Conservation (phyloP, 352 stramenopile species). For the Aphanomyces invadans region DNA sequence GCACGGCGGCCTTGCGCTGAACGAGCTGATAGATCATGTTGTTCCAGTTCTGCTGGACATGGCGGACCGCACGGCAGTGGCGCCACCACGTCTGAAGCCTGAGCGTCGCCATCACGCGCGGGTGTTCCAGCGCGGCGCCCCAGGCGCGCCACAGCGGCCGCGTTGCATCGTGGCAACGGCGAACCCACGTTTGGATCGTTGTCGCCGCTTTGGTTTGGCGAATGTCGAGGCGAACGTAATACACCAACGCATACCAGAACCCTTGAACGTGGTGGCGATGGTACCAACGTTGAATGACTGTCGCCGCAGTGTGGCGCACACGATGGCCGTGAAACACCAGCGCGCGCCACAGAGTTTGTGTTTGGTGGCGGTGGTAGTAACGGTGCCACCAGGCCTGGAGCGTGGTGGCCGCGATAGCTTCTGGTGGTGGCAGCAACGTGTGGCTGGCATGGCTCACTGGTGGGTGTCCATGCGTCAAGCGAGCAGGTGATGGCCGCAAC, state of each 20-base stretch:
- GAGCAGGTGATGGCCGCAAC: no score
- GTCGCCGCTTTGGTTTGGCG: neutral
- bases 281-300: conserved; percentile 2
- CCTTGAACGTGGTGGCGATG: neutral
- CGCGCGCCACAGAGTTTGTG: neutral
- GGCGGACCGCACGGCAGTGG: neutral
- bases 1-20: neutral
- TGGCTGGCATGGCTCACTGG: neutral
- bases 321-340: neutral
- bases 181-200: conserved; percentile 4
- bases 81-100: conserved; percentile 8
- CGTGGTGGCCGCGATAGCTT: neutral
- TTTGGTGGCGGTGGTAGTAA: neutral
- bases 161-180: neutral
- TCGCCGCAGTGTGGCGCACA: conserved; percentile 5
- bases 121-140: neutral
- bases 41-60: conserved; percentile 5
- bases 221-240: conserved; percentile 10
- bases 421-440: neutral
- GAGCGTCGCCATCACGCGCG: no score
- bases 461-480: no score
- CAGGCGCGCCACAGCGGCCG: neutral
- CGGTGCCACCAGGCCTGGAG: conserved; percentile 18
- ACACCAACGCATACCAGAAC: conserved; percentile 20
- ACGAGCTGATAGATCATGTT: neutral